Conservation (phyloP, 2,329 filamentous ascomycete species). For the Microdochium paspali region DNA sequence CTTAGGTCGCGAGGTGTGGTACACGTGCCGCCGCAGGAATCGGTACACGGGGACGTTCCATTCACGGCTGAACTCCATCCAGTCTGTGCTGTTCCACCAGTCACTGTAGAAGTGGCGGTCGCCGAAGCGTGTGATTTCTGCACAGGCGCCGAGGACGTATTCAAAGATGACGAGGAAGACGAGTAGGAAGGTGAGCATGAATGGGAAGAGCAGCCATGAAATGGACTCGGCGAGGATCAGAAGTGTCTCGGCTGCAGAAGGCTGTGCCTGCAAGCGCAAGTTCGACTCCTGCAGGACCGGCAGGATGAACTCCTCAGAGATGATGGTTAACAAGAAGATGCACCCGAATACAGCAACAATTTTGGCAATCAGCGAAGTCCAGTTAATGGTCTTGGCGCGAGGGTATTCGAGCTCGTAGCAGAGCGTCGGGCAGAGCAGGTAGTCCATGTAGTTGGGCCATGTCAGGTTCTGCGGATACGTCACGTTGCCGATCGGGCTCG, state of each 20-base stretch:
- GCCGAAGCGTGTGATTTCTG: constrained; percentile 86
- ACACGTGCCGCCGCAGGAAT: constrained; percentile 91
- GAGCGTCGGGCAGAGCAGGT: constrained; percentile 82
- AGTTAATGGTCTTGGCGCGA: constrained; percentile 64
- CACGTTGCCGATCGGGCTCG: constrained; percentile 78
- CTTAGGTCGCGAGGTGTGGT: constrained; percentile 68
- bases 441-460: constrained; percentile 74
- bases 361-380: constrained; percentile 76
- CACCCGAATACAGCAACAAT: constrained; percentile 86
- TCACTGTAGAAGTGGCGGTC: constrained; percentile 87
- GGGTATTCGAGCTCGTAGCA: constrained; percentile 98
- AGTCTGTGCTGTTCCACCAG: constrained; percentile 73
- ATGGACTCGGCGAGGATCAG: constrained; percentile 85
- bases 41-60: constrained; percentile 98
- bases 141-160: constrained; percentile 88
- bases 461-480: constrained; percentile 89
- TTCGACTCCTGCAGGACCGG: constrained; percentile 73
- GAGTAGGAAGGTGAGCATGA: constrained; percentile 90
- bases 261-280: constrained; percentile 31
- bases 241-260: constrained; percentile 51
- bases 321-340: constrained; percentile 87
- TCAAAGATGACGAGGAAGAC: constrained; percentile 99
- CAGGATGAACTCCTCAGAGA: constrained; percentile 90
- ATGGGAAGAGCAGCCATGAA: constrained; percentile 86
- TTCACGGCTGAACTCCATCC: constrained; percentile 91